Evolutionary conservation across 2,329 filamentous ascomycete species (phyloP).

Genomic region (Truncatella angustata): DNA sequence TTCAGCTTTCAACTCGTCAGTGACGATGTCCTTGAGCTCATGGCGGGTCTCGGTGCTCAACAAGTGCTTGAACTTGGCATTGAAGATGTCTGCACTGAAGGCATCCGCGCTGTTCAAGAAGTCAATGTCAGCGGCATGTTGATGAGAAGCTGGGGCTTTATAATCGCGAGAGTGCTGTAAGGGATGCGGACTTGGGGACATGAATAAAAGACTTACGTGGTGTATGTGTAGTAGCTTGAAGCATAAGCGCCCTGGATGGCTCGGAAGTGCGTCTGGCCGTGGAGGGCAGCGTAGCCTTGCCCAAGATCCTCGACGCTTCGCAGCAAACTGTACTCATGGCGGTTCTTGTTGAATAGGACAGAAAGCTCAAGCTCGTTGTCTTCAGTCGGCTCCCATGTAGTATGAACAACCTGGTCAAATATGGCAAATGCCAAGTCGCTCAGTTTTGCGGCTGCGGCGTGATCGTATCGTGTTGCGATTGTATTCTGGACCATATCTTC

Average conservation of each 20-base stretch:
- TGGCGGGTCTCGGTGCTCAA: constrained; percentile 1
- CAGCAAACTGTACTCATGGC: neutral
- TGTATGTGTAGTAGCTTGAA: constrained; percentile 1
- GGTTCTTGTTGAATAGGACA: neutral
- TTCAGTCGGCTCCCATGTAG: neutral
- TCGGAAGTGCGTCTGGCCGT: neutral
- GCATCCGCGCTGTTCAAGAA: neutral
- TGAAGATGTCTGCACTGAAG: neutral
- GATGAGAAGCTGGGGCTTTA: no score
- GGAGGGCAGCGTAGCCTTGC: neutral
- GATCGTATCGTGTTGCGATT: neutral
- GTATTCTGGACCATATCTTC: neutral
- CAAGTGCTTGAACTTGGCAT: constrained; percentile 1
- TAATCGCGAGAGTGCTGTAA: no score
- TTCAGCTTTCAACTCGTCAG: neutral
- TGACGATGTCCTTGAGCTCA: neutral
- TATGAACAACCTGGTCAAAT: neutral
- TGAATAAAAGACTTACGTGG: neutral
- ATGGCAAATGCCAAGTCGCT: neutral
- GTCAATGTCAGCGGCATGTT: no score
- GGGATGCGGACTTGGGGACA: no score
- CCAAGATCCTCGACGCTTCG: neutral
- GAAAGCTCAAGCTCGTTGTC: neutral
- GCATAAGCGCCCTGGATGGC: neutral
- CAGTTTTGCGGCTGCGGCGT: neutral